These are phyloP conservation scores for Hypoxylon sp. DNA, from an alignment of 2,329 filamentous ascomycete genomes.

Conservation along the genomic window DNA sequence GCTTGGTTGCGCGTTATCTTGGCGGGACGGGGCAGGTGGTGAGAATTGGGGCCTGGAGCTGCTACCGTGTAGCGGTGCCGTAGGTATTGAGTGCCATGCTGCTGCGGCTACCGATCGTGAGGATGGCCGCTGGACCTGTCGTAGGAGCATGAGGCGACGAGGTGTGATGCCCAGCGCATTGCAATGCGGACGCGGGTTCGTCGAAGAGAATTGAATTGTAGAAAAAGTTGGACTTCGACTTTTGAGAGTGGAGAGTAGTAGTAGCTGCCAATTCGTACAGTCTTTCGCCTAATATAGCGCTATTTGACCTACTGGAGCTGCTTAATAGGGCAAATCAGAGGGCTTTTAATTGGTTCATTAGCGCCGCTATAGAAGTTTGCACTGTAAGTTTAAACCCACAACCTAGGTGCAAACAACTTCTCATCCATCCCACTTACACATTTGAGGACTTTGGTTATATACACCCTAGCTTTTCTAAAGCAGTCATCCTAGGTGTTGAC, in stretches of 20 bases:
- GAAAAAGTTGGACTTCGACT: slow-evolving; percentile 23
- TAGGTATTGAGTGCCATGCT: slow-evolving; percentile 48
- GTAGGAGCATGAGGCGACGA: slow-evolving; percentile 54
- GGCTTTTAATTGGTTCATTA: slow-evolving; percentile 14
- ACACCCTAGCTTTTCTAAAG: neutral
- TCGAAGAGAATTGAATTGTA: slow-evolving; percentile 6
- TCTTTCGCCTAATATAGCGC: slow-evolving; percentile 13
- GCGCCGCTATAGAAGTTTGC: neutral
- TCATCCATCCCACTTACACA: slow-evolving; percentile 8
- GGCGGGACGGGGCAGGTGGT: slow-evolving; percentile 13
- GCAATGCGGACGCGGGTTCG: slow-evolving; percentile 35
- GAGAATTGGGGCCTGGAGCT: slow-evolving; percentile 19
- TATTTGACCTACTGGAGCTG: neutral
- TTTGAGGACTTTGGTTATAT: slow-evolving; percentile 8
- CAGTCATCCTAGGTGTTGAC: neutral
- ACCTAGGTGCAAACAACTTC: slow-evolving; percentile 15
- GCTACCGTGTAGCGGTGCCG: slow-evolving; percentile 44
- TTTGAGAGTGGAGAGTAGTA: neutral
- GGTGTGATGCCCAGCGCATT: slow-evolving; percentile 50
- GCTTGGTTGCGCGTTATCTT: slow-evolving; percentile 13
- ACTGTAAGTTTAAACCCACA: slow-evolving; percentile 38
- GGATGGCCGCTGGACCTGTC: slow-evolving; percentile 54
- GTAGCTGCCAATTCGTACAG: slow-evolving; percentile 10
- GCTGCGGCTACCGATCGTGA: slow-evolving; percentile 53
- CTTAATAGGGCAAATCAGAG: slow-evolving; percentile 5